Percentiles rank a stretch among this genome's conserved stretches.
These are phyloP conservation scores for Phlebopus sp. DNA, from an alignment of 1,284 basidiomycete genomes.

Conservation along the genomic window DNA sequence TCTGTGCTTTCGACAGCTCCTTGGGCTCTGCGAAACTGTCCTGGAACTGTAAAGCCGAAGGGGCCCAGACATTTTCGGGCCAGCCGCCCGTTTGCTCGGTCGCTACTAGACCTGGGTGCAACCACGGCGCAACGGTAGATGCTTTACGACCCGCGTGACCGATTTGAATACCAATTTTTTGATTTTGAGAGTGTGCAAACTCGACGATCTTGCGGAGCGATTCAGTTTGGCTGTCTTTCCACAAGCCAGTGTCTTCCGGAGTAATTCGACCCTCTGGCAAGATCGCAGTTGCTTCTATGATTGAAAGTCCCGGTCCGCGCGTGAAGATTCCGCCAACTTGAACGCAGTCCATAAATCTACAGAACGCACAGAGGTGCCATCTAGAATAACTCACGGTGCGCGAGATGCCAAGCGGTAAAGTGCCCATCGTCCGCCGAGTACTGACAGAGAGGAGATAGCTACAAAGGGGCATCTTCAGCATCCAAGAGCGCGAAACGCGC, in stretches of 20 bases:
- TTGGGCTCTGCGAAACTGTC: constrained; percentile 51
- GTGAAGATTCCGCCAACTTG: constrained; percentile 47
- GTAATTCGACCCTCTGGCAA: constrained; percentile 56
- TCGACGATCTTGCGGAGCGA: constrained; percentile 69
- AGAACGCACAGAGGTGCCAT: not conserved
- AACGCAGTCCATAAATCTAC: not conserved
- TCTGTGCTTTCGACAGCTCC: constrained; percentile 50
- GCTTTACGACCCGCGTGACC: constrained; percentile 81
- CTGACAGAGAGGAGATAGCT: constrained; percentile 58
- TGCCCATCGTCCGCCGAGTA: constrained; percentile 62
- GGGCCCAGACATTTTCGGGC: constrained; percentile 60
- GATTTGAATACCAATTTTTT: constrained; percentile 77
- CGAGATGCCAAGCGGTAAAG: constrained; percentile 50
- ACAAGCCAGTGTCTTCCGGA: constrained; percentile 60
- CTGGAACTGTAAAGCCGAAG: constrained; percentile 56
- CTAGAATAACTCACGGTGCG: constrained; percentile 39
- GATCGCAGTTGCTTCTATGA: constrained; percentile 63
- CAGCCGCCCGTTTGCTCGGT: constrained; percentile 63
- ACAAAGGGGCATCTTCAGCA: not conserved
- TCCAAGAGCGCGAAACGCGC: not conserved
- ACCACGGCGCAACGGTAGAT: constrained; percentile 56
- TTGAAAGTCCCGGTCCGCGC: constrained; percentile 50
- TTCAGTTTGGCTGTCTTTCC: constrained; percentile 72
- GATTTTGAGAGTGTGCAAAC: constrained; percentile 70
- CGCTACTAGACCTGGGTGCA: constrained; percentile 38